Evolutionary conservation across 345 rosid species (phyloP), one percentile per base, ranked within the genome.

Genomic region (Murraya koenigii): DNA sequence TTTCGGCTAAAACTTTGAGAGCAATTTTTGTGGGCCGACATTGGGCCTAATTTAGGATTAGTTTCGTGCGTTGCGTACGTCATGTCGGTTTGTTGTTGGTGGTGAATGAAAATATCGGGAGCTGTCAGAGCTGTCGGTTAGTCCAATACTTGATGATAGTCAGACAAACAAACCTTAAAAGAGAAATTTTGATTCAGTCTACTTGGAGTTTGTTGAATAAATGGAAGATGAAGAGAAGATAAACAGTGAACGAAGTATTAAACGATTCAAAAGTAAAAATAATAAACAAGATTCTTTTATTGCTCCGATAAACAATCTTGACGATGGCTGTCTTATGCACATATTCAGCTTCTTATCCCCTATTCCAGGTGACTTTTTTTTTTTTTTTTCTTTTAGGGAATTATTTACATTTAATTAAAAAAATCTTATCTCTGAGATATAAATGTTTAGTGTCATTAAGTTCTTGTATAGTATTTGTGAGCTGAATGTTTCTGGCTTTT

Each of bases 321-420:
- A 96, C 79, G 99, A 96, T 87, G 99, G 98, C 28, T 91, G 97
- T 80, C 98, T 96, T 75, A 94, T 96, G 99, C 99, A 91, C 84
- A 90, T 96, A 83, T 88, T 96, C 88, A 96, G 97, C 87, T 96
- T 92, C 90, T 85, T 96, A 28, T 86, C 97, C 68, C 98, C 98
- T 41, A 87, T 91, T 84, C 99, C 97, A 82, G 97, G 99, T 93
- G 52, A 28, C 17, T 73, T 4, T 10, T 32, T 25, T 14, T 4
- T 6, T 33, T 14, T 23, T 47, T 69, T 67, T 1, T n/a, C n/a
- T n/a, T n/a, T n/a, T n/a, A n/a, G 8, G 55, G 3, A 6, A 36
- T 32, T 6, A 8, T 8, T 55, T 1, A 65, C 36, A 20, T 74
- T 2, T 17, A 47, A 19, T 61, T 26, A 19, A 30, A 72, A 72